phyloP scores from a whole-genome alignment of 2,329 filamentous ascomycete genomes.

The Fusarium longipes region DNA sequence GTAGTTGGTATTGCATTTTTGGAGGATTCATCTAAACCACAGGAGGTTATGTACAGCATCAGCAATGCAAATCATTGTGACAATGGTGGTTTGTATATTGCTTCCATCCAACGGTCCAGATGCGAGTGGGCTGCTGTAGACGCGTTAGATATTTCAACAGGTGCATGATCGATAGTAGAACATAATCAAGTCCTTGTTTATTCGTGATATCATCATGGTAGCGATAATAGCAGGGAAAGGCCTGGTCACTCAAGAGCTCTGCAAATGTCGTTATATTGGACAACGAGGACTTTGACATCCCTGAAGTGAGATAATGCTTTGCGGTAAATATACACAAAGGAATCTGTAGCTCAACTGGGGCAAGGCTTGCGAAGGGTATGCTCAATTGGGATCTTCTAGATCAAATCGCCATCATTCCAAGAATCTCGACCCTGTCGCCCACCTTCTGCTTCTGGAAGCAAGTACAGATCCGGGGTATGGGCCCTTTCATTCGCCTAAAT shows the following conservation, averaged over 20 bases:
- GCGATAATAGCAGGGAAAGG: neutral
- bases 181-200: neutral
- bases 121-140: neutral
- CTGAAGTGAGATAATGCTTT: neutral
- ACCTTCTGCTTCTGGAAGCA: slow-evolving; percentile 42
- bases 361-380: slow-evolving; percentile 16
- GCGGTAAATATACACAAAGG: slow-evolving; percentile 2
- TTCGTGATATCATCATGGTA: neutral
- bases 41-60: too few relatives aligned
- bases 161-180: neutral
- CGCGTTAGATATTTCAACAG: neutral
- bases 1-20: too few relatives aligned
- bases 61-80: neutral
- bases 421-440: slow-evolving; percentile 8
- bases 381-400: slow-evolving; percentile 9
- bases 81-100: neutral
- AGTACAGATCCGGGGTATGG: slow-evolving; percentile 12
- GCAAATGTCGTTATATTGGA: neutral
- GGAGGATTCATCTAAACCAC: too few relatives aligned
- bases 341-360: slow-evolving; percentile 7
- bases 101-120: neutral
- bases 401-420: slow-evolving; percentile 14
- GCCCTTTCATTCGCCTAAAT: slow-evolving; percentile 6
- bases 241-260: neutral
- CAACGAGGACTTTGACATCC: neutral